phyloP scores from a whole-genome alignment of 2,329 filamentous ascomycete species.

The Xylaria sp. region DNA sequence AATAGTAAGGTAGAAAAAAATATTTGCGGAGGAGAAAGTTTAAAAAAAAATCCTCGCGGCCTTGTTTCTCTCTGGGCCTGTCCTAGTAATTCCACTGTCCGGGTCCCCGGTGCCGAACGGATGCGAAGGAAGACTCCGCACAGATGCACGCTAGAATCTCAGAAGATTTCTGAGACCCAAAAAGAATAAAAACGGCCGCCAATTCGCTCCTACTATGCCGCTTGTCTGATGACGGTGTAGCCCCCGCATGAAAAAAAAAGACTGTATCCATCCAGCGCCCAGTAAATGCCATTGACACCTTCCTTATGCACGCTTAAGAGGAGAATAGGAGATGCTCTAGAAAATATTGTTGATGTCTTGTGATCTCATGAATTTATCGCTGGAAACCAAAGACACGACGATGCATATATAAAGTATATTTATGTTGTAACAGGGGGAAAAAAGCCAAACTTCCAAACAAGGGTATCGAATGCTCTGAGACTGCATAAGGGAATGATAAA shows the following conservation, averaged over 20 bases:
- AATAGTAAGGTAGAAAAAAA: not conserved
- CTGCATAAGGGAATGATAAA: slow-evolving; percentile 14
- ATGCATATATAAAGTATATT: slow-evolving; percentile 19
- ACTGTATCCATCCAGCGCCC: slow-evolving; percentile 14
- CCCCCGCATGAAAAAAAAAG: slow-evolving; percentile 13
- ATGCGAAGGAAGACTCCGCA: slow-evolving; percentile 20
- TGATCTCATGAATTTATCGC: slow-evolving; percentile 1
- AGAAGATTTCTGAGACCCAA: not conserved
- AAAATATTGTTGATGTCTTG: slow-evolving; percentile 8
- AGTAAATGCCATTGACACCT: slow-evolving; percentile 25
- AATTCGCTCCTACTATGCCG: slow-evolving; percentile 22
- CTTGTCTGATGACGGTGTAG: not conserved
- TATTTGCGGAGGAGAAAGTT: not conserved
- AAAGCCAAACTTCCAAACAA: slow-evolving; percentile 15
- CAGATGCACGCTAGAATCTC: slow-evolving; percentile 10
- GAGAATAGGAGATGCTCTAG: not conserved
- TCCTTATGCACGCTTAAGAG: slow-evolving; percentile 1
- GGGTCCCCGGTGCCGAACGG: slow-evolving; percentile 6
- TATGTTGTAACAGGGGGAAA: slow-evolving; percentile 5
- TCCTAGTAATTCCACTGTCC: not conserved
- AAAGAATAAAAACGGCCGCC: not conserved
- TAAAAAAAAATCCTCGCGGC: slow-evolving; percentile 28
- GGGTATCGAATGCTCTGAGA: slow-evolving; percentile 37
- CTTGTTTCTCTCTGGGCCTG: slow-evolving; percentile 4
- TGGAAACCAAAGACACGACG: not conserved